phyloP scores from a whole-genome alignment of 2,329 filamentous ascomycete genomes.

The Paradendryphiella salina region DNA sequence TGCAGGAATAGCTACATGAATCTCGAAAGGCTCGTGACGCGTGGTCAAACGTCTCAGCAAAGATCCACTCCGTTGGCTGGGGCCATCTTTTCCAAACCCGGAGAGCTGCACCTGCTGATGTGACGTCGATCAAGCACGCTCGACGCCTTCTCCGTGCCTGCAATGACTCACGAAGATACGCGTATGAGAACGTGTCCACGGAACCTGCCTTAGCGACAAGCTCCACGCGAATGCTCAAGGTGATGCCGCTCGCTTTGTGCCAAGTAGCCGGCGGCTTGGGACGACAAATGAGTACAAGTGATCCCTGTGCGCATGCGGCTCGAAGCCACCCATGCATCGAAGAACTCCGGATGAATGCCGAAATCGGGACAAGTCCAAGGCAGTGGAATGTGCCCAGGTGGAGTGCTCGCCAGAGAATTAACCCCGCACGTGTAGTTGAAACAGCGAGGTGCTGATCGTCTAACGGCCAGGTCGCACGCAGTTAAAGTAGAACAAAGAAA shows the following conservation, averaged over 20 bases:
- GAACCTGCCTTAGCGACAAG: neutral
- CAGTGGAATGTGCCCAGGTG: neutral
- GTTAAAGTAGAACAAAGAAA: conserved; percentile 16
- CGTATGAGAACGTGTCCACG: neutral
- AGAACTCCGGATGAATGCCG: conserved; percentile 7
- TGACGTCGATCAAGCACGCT: neutral
- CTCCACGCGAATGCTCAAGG: neutral
- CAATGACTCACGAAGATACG: neutral
- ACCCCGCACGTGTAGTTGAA: conserved; percentile 11
- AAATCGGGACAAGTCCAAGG: conserved; percentile 7
- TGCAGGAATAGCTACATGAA: neutral
- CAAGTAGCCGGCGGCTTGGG: conserved; percentile 13
- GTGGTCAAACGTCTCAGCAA: neutral
- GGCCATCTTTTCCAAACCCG: neutral
- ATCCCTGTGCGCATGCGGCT: conserved; percentile 11
- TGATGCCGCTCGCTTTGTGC: conserved; percentile 4
- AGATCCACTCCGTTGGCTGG: neutral
- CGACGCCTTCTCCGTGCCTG: neutral
- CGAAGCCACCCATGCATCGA: conserved; percentile 4
- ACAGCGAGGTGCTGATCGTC: conserved; percentile 11
- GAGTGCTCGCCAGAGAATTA: conserved; percentile 3
- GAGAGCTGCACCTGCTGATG: neutral
- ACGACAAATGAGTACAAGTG: neutral
- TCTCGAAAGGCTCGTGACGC: neutral
- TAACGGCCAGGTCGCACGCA: conserved; percentile 5